Evolutionary conservation across 768 basidiomycete species (phyloP), one percentile per base, ranked within the genome.

Genomic region (Fomitopsis pulvina): DNA sequence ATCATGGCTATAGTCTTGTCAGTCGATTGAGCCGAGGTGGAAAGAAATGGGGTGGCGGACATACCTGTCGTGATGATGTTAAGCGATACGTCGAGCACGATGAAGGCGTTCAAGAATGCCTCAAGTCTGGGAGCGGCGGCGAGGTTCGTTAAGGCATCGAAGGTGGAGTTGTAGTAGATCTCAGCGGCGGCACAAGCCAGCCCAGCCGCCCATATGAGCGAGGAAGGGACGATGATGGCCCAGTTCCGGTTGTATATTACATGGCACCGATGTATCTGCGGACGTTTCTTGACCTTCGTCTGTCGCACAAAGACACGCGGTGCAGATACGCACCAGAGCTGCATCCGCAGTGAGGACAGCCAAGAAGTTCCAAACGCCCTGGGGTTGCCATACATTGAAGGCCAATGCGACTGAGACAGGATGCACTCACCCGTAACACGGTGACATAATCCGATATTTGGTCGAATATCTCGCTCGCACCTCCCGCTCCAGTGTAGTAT

Each of bases 381-480:
- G 34, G 5, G 34, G 18, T 4, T 16, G 5, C 34, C 29, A 14
- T 30, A 14, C 29, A 30, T 37, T 37, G 14, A 14, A 18, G 4
- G 34, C 18, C 4, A 18, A 12, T 18, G 14, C 14, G 5, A 14
- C 18, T 16, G 18, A 37, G 6, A 37, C 14, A 37, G 6, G 8
- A 11, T 4, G 18, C 5, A 41, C 41, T 5, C 41, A 41, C 41
- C 41, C 41, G 47, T 38, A 52, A 39, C 11, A 52, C 51, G 26
- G 47, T 52, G 18, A 72, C 59, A 71, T 69, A 70, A 40, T 65
- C 53, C 1, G 67, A 69, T 0, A 67, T 69, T 39, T 68, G 41
- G 18, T 61, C 58, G 46, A 74, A 72, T 25, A 63, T 63, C 12
- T 59, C 62, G 0, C 68, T 58, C 40, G 66, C 56, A 4, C 64